Conservation (phyloP, 345 rosid genomes). For the Aquilaria sinensis region DNA sequence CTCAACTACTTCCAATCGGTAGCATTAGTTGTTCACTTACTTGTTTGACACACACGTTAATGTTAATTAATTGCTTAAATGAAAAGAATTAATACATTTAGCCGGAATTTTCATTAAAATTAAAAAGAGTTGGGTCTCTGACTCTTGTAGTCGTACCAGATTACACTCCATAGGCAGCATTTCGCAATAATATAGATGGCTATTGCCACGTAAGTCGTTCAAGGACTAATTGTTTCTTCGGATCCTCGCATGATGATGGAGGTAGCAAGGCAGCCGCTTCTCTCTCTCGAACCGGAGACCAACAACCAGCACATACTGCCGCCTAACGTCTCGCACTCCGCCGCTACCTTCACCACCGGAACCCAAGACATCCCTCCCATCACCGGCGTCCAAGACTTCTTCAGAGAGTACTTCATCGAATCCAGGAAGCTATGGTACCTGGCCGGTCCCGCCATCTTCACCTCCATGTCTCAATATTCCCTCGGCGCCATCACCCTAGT, state of each 20-base stretch:
- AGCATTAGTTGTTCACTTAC: too few relatives aligned
- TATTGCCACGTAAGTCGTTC: background rate
- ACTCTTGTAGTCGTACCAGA: too few relatives aligned
- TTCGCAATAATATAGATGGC: too few relatives aligned
- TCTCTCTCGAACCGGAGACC: background rate
- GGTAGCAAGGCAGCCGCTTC: slow-evolving; percentile 6
- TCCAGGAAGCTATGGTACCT: slow-evolving; percentile 74
- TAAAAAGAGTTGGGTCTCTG: too few relatives aligned
- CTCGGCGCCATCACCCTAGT: slow-evolving; percentile 85
- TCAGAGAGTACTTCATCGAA: slow-evolving; percentile 45
- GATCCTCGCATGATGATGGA: slow-evolving; percentile 19
- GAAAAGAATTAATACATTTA: too few relatives aligned
- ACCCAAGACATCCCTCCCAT: slow-evolving; percentile 65
- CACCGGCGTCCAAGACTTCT: slow-evolving; percentile 35
- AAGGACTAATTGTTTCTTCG: slow-evolving; percentile 1
- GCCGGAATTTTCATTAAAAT: too few relatives aligned
- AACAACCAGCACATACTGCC: background rate
- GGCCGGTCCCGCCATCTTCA: slow-evolving; percentile 95
- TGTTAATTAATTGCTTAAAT: too few relatives aligned
- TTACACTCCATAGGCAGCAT: too few relatives aligned
- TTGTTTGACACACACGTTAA: too few relatives aligned
- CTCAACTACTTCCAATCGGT: too few relatives aligned
- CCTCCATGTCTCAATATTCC: slow-evolving; percentile 75
- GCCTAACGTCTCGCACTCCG: slow-evolving; percentile 15
- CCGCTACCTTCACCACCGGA: slow-evolving; percentile 32